Evolutionary conservation across 352 stramenopile species (phyloP).

Genomic region (Globisporangium perplexum): DNA sequence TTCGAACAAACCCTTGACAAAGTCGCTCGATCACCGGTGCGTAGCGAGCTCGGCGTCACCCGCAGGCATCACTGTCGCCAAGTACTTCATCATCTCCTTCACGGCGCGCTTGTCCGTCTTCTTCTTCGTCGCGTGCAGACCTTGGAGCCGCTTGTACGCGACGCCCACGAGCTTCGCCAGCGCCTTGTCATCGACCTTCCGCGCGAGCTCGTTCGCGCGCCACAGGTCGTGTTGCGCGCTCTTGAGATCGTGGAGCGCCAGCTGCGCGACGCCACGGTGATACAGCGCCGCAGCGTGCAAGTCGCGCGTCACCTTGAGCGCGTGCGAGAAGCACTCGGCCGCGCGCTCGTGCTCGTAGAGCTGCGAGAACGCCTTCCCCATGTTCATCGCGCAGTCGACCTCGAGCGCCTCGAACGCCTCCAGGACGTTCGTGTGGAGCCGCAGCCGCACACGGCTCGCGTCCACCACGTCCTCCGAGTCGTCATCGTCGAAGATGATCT

Average conservation of each 20-base stretch:
- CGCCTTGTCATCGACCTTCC: slow-evolving; percentile 23
- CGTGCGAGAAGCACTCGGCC: slow-evolving; percentile 55
- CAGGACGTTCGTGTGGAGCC: slow-evolving; percentile 46
- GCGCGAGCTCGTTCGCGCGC: slow-evolving; percentile 53
- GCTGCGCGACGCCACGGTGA: slow-evolving; percentile 53
- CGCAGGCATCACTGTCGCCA: slow-evolving; percentile 42
- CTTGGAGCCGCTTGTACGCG: slow-evolving; percentile 72
- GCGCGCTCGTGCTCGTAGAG: slow-evolving; percentile 50
- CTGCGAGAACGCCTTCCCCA: slow-evolving; percentile 62
- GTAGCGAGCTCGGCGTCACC: no score
- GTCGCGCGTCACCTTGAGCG: slow-evolving; percentile 29
- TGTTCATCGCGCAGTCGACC: slow-evolving; percentile 79
- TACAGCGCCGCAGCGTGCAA: slow-evolving; percentile 67
- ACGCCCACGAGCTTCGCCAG: slow-evolving; percentile 44
- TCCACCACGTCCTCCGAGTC: slow-evolving; percentile 47
- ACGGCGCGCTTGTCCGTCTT: slow-evolving; percentile 75
- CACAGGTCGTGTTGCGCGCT: slow-evolving; percentile 62
- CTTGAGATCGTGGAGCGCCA: slow-evolving; percentile 59
- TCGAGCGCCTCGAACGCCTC: slow-evolving; percentile 41
- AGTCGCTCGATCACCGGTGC: no score
- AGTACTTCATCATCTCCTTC: slow-evolving; percentile 80
- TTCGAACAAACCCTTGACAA: no score
- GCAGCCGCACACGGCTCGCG: slow-evolving; percentile 40
- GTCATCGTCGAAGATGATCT: slow-evolving; percentile 60
- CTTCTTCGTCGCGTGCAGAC: slow-evolving; percentile 71